Conservation (phyloP, 2,329 filamentous ascomycete genomes). For the Aspergillus candidus region DNA sequence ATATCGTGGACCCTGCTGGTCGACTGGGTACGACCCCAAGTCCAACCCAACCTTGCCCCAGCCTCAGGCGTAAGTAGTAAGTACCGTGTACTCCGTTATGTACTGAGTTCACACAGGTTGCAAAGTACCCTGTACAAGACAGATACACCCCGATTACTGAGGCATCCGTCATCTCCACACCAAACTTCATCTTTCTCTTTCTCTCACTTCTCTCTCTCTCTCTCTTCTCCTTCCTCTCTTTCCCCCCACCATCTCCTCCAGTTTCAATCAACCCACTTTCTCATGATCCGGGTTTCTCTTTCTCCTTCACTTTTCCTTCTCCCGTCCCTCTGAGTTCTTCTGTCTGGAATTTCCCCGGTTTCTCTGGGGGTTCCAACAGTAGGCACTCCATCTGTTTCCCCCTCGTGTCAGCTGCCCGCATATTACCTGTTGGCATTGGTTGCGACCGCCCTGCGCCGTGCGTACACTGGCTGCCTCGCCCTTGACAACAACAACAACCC, state of each 20-base stretch:
- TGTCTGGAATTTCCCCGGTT: constrained; percentile 13
- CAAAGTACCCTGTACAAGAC: too few species aligned
- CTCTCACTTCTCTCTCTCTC: constrained; percentile 7
- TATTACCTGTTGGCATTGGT: constrained; percentile 14
- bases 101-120: too few species aligned
- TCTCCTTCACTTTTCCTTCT: constrained; percentile 1
- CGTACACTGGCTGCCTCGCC: constrained; percentile 1
- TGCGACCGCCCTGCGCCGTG: constrained; percentile 15
- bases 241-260: constrained; percentile 1
- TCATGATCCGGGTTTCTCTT: constrained; percentile 4
- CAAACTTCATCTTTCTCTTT: constrained; percentile 10
- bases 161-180: constrained; percentile 1
- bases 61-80: too few species aligned
- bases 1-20: too few species aligned
- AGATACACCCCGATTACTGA: not conserved
- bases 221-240: constrained; percentile 8
- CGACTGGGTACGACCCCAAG: too few species aligned
- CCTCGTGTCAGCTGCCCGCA: constrained; percentile 12
- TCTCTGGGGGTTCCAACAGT: constrained; percentile 14
- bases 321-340: constrained; percentile 7
- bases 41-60: too few species aligned
- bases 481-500: constrained; percentile 8
- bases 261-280: not conserved
- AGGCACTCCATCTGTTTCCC: constrained; percentile 4
- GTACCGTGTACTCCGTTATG: too few species aligned